Evolutionary conservation across 2,329 filamentous ascomycete species (phyloP), one percentile per base, ranked within the genome.

Genomic region (Claviceps arundinis): DNA sequence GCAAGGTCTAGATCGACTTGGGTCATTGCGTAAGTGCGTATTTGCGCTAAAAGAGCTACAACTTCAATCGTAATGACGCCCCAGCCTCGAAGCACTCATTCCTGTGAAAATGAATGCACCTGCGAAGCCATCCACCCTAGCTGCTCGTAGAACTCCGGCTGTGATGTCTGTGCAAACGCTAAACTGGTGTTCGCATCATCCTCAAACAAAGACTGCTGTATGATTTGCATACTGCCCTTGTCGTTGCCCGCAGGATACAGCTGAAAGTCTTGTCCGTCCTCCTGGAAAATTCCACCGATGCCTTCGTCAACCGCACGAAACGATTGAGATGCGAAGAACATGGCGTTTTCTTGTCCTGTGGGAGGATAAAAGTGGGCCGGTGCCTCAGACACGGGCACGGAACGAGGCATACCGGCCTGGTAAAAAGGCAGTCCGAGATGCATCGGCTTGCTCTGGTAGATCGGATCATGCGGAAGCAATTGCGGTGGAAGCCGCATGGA

Each of bases 271-370:
- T 65, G 68, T n/a, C 70, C 69, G 24, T 72, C 68, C 9, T 64
- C 69, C n/a, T 64, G 68, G 47, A 67, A 68, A 37, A 69, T 67
- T 34, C 83, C 81, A 42, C 79, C 77, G 58, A 81, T 85, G 41
- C 75, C 77, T 60, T 88, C 84, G 55, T 89, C 84, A 26, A 81
- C 73, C 24, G 80, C 76, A 17, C 71, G 70, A 54, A 81, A 65
- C 0, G 82, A 82, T 43, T 75, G 74, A 47, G 85, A 81, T 9
- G 84, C 85, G 66, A 76, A 85, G 37, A 88, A 74, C 70, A 87
- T 85, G 1, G 81, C 70, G 54, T 84, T 82, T 38, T 77, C 75
- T 59, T 87, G 84, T 5, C 82, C 85, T 51, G 75, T 73, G 8
- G 84, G 84, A 8, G 84, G 84, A 3, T 85, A 89, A 55, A 88